Base-by-base conservation (phyloP, 148 eudicot genomes). In the Salicornia ramosissima region DNA sequence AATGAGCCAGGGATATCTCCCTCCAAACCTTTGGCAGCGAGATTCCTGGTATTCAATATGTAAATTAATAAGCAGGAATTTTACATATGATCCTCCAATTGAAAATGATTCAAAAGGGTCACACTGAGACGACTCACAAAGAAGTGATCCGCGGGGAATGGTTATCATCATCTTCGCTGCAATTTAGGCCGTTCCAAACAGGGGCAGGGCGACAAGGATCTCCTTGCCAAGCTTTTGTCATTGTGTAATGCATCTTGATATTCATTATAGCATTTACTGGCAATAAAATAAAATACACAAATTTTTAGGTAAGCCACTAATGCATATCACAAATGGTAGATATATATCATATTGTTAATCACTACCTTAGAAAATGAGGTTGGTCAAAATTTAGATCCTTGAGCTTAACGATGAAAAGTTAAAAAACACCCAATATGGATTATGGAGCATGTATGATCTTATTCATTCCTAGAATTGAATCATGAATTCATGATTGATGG, bases 191-290 rank as follows among this genome's bases (percentile, higher is more conserved):
- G 51, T 72, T 25, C 75, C 68, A 72, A 0, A 57, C 46, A 26
- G 3, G 24, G 0, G 1, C 13, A 0, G 80, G 80, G 33, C 33
- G 30, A 50, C 80, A 77, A 22, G 80, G 74, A 70, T 77, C 79
- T 6, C 75, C 79, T 71, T 66, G 75, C 79, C 79, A 77, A 22
- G 62, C 58, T 8, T 36, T 71, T 4, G 28, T 10, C 36, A 64
- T n/a, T 9, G 21, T 42, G 29, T 69, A 55, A 2, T 56, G 22
- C 24, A 65, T 57, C 52, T 71, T 77, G 47, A 71, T 51, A 14
- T 58, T 31, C 58, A 34, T 33, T 8, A 77, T n/a, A 10, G 71
- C 75, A 65, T 64, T 33, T 10, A 71, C 79, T 65, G 13, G 52
- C 10, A 46, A 30, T 33, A 30, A n/a, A 25, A 64, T n/a, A n/a